phyloP scores from a whole-genome alignment of 2,329 filamentous ascomycete species.

The Sclerotinia minor region DNA sequence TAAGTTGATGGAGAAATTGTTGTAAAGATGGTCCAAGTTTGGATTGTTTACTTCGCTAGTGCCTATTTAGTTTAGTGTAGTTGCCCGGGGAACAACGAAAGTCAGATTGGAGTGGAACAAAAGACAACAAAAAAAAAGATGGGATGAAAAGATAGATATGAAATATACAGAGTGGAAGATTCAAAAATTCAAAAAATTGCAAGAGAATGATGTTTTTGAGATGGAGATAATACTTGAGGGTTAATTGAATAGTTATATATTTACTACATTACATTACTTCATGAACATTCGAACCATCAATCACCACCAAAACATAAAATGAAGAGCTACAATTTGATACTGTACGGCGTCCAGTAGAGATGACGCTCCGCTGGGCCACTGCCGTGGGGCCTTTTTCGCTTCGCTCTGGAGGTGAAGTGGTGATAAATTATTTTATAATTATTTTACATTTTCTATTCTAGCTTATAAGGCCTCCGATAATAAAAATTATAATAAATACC shows the following conservation, averaged over 20 bases:
- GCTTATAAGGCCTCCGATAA: not conserved
- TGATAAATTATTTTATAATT: not conserved
- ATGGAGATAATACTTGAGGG: not conserved
- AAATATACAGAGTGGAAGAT: not conserved
- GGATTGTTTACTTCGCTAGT: slow-evolving; percentile 22
- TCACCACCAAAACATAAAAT: not conserved
- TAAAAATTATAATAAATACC: not conserved
- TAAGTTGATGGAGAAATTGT: slow-evolving; percentile 19
- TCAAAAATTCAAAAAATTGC: not conserved
- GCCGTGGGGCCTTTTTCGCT: slow-evolving; percentile 7
- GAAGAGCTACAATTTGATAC: no score
- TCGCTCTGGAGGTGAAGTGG: not conserved
- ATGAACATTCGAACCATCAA: not conserved
- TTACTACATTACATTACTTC: not conserved
- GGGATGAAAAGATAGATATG: not conserved
- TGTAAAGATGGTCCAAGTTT: slow-evolving; percentile 21
- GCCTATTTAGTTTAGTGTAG: slow-evolving; percentile 18
- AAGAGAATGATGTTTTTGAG: not conserved
- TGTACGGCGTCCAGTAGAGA: not conserved
- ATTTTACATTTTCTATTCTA: no score
- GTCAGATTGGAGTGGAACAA: not conserved
- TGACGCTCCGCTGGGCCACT: slow-evolving; percentile 11
- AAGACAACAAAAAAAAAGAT: not conserved
- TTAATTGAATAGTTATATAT: not conserved
- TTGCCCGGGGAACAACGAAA: slow-evolving; percentile 1